Evolutionary conservation across 129 eudicot genomes (phyloP).

Genomic region (Pulicaria dysenterica): DNA sequence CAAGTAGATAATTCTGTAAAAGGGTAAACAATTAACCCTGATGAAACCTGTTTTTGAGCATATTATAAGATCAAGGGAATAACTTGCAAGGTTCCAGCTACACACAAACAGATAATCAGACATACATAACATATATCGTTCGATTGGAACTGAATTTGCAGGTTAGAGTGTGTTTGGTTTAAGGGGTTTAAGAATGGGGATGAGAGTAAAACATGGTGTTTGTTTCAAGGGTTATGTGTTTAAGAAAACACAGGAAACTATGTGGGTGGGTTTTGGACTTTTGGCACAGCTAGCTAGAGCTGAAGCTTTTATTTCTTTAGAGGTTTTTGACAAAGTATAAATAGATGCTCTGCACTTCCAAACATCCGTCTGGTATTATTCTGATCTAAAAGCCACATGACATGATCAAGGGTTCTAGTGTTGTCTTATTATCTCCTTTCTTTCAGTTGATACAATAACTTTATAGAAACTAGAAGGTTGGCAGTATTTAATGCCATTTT

Average conservation of each 20-base stretch:
- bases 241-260: too few species aligned
- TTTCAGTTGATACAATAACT: neutral
- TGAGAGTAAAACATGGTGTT: neutral
- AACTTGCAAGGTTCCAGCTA: neutral
- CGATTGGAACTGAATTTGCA: neutral
- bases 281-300: neutral
- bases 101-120: neutral
- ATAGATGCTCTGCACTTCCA: neutral
- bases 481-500: constrained; percentile 7
- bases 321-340: neutral
- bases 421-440: neutral
- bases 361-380: too few species aligned
- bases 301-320: neutral
- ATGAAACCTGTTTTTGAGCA: neutral
- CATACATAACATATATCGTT: constrained; percentile 1
- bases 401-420: neutral
- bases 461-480: neutral
- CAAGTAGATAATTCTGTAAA: neutral
- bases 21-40: neutral
- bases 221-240: neutral
- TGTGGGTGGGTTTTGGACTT: too few species aligned
- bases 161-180: neutral
- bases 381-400: constrained; percentile 14
- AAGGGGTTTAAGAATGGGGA: too few species aligned
- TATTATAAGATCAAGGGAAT: constrained; percentile 10